phyloP scores from a whole-genome alignment of 2,329 filamentous ascomycete genomes.

The Scedosporium dehoogii region DNA sequence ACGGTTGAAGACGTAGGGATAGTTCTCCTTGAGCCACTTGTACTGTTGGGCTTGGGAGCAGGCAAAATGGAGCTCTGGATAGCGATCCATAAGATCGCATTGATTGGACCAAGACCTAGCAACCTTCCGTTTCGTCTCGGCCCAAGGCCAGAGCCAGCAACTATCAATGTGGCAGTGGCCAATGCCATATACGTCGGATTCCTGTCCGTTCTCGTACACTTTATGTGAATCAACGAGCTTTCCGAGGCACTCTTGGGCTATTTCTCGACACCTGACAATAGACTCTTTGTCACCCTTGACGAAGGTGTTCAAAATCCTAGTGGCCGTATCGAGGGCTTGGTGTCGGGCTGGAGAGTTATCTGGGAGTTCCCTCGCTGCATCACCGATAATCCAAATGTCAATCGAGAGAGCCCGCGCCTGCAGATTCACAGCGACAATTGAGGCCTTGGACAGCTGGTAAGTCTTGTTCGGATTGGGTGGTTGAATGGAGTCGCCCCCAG shows the following conservation, averaged over 20 bases:
- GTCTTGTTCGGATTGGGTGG: conserved; percentile 79
- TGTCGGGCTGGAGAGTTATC: conserved; percentile 82
- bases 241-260: conserved; percentile 76
- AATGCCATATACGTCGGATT: conserved; percentile 75
- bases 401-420: conserved; percentile 75
- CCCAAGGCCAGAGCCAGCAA: conserved; percentile 98
- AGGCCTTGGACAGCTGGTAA: conserved; percentile 65
- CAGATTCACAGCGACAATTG: conserved; percentile 82
- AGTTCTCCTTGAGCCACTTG: conserved; percentile 89
- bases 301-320: conserved; percentile 83
- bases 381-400: conserved; percentile 93
- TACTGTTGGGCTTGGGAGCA: conserved; percentile 95
- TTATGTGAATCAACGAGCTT: conserved; percentile 69
- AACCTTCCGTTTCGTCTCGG: conserved; percentile 94
- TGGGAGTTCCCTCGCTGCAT: conserved; percentile 87
- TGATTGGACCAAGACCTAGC: conserved; percentile 95
- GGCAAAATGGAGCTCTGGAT: conserved; percentile 86
- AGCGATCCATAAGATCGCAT: conserved; percentile 88
- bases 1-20: conserved; percentile 79
- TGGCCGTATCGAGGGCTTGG: conserved; percentile 72
- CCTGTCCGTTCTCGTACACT: conserved; percentile 69
- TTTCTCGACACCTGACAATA: conserved; percentile 68
- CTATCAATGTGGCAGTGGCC: conserved; percentile 98
- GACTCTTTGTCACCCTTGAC: conserved; percentile 70
- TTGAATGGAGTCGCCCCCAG: conserved; percentile 76